These are phyloP conservation scores for Botrytis pseudocinerea DNA, from an alignment of 2,329 filamentous ascomycete genomes.

Conservation along the genomic window DNA sequence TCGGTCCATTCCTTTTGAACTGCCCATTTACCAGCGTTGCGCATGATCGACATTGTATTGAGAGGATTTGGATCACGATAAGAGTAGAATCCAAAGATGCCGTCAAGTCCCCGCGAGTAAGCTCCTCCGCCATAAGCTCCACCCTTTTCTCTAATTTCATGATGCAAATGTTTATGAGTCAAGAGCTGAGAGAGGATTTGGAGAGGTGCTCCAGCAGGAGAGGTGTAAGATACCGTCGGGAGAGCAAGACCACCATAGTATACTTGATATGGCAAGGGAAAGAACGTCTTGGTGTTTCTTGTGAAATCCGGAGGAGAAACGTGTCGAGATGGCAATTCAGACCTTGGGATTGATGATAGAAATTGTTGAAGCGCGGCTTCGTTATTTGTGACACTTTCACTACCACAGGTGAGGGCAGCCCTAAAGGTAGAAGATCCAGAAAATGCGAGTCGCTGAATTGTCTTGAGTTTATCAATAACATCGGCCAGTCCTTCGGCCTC, in stretches of 20 bases:
- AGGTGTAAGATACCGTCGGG: conserved; percentile 80
- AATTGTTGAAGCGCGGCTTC: conserved; percentile 70
- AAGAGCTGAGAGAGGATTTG: conserved; percentile 89
- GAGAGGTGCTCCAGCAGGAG: conserved; percentile 72
- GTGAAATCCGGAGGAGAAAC: conserved; percentile 42
- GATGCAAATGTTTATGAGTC: conserved; percentile 94
- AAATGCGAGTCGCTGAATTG: conserved; percentile 78
- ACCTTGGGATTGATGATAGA: conserved; percentile 58
- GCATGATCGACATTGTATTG: conserved; percentile 85
- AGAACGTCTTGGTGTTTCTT: conserved; percentile 74
- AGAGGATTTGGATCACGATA: conserved; percentile 95
- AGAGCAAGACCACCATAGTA: conserved; percentile 87
- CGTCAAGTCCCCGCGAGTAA: conserved; percentile 75
- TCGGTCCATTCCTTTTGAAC: conserved; percentile 77
- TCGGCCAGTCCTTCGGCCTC: conserved; percentile 70
- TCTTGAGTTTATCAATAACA: conserved; percentile 79
- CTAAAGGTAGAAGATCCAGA: conserved; percentile 68
- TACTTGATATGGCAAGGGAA: conserved; percentile 93
- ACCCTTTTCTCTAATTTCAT: conserved; percentile 96
- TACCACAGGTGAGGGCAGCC: conserved; percentile 81
- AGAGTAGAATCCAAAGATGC: conserved; percentile 90
- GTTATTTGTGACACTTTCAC: conserved; percentile 70
- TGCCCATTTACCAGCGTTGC: conserved; percentile 79
- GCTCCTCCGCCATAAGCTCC: conserved; percentile 94
- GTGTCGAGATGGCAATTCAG: conserved; percentile 44